These are phyloP conservation scores for Domatiomyces globalis DNA, from an alignment of 2,329 filamentous ascomycete species.

Conservation along the genomic window DNA sequence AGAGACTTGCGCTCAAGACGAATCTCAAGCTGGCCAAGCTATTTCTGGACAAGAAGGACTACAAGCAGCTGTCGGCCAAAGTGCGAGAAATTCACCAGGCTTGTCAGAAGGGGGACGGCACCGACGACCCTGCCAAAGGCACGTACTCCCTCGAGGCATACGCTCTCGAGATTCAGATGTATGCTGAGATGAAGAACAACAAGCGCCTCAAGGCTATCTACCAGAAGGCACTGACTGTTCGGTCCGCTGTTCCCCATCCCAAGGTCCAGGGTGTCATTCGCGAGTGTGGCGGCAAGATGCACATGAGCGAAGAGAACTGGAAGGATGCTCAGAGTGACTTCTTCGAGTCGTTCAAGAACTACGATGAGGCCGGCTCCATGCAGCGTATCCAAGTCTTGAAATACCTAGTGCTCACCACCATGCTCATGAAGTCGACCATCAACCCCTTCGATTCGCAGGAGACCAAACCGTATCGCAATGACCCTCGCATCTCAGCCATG, in stretches of 20 bases:
- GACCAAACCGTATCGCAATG: conserved; percentile 94
- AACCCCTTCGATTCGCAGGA: conserved; percentile 98
- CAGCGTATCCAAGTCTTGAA: conserved; percentile 96
- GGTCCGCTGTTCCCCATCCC: conserved; percentile 93
- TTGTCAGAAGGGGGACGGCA: conserved; percentile 75
- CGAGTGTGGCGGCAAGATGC: conserved; percentile 98
- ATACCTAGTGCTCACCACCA: conserved; percentile 88
- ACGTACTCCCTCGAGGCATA: conserved; percentile 94
- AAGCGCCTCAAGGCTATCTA: conserved; percentile 91
- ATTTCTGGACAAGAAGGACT: conserved; percentile 83
- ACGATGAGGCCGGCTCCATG: conserved; percentile 91
- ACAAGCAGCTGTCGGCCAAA: conserved; percentile 63
- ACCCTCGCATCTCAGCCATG: conserved; percentile 91
- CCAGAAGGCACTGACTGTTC: conserved; percentile 76
- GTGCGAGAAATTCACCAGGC: conserved; percentile 76
- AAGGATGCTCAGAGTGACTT: conserved; percentile 94
- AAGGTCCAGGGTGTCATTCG: conserved; percentile 99
- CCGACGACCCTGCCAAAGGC: conserved; percentile 85
- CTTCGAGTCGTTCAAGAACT: conserved; percentile 97
- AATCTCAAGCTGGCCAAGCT: conserved; percentile 93
- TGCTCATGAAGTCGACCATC: conserved; percentile 97
- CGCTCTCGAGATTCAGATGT: conserved; percentile 96
- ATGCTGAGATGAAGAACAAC: conserved; percentile 90
- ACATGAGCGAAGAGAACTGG: conserved; percentile 99
- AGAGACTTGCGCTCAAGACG: conserved; percentile 92